Percentiles rank a stretch among this genome's conserved stretches.
phyloP scores from a whole-genome alignment of 768 basidiomycete species.

The Daedaleopsis nitida region DNA sequence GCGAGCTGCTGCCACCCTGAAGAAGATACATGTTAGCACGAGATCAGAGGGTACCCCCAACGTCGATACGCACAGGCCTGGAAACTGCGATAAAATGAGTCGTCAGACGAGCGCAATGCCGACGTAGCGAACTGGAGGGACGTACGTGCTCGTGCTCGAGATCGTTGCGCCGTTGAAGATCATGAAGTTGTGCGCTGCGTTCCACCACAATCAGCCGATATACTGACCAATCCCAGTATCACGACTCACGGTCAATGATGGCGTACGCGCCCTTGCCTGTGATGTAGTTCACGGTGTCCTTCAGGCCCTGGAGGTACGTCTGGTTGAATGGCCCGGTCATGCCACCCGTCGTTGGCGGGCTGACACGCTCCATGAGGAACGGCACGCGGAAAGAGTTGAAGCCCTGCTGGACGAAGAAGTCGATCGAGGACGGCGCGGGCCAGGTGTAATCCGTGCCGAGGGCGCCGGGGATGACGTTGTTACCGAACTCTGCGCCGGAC shows the following conservation, averaged over 20 bases:
- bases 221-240: neutral
- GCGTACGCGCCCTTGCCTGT: constrained; percentile 60
- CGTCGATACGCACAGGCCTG: neutral
- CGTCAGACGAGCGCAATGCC: constrained; percentile 47
- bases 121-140: neutral
- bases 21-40: neutral
- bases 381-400: constrained; percentile 67
- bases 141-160: constrained; percentile 49
- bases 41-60: neutral
- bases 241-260: constrained; percentile 51
- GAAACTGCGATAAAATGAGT: neutral
- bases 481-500: constrained; percentile 64
- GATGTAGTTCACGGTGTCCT: constrained; percentile 61
- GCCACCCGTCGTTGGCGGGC: constrained; percentile 49
- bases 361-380: constrained; percentile 60
- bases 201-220: constrained; percentile 1
- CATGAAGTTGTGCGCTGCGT: constrained; percentile 60
- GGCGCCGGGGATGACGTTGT: constrained; percentile 47
- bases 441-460: constrained; percentile 49
- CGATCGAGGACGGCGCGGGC: constrained; percentile 43
- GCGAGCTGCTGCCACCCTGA: constrained; percentile 62
- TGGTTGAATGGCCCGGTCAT: constrained; percentile 55
- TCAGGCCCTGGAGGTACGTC: constrained; percentile 53
- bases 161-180: constrained; percentile 56
- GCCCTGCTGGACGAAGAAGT: constrained; percentile 56